Percentiles rank a stretch among this genome's conserved stretches.
Evolutionary conservation across 805 yeast species (phyloP).

Genomic region (Scheffersomyces stipitis): DNA sequence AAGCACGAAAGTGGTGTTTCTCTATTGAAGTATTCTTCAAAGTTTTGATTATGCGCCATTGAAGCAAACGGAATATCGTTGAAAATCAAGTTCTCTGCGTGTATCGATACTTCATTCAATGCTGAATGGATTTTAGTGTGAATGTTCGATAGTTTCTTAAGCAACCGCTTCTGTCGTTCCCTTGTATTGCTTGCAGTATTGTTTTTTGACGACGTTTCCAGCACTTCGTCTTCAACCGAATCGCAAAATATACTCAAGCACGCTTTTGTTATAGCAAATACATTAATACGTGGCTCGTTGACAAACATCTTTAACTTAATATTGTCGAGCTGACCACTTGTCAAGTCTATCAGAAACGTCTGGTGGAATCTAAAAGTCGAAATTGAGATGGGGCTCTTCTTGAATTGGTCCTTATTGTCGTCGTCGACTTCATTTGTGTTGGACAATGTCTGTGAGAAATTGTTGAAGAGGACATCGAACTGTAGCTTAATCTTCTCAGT

Average conservation of each 20-base stretch:
- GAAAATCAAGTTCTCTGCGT: slow-evolving; percentile 24
- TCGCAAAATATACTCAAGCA: background rate
- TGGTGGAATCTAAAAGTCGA: slow-evolving; percentile 12
- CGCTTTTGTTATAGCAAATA: background rate
- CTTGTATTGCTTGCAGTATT: background rate
- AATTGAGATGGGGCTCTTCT: background rate
- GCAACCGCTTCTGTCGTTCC: slow-evolving; percentile 1
- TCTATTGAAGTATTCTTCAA: slow-evolving; percentile 19
- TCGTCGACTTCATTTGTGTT: background rate
- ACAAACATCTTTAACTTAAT: slow-evolving; percentile 17
- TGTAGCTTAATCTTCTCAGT: slow-evolving; percentile 17
- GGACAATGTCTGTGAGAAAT: slow-evolving; percentile 4
- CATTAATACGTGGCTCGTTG: slow-evolving; percentile 13
- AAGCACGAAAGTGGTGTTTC: slow-evolving; percentile 20
- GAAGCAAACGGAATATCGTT: slow-evolving; percentile 32
- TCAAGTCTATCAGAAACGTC: slow-evolving; percentile 14
- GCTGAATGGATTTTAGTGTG: slow-evolving; percentile 21
- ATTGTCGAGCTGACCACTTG: slow-evolving; percentile 17
- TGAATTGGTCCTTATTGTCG: too few species aligned
- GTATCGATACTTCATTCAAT: slow-evolving; percentile 24
- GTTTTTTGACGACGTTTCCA: background rate
- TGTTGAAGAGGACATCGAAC: slow-evolving; percentile 9
- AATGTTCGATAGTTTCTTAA: slow-evolving; percentile 9
- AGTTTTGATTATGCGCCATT: slow-evolving; percentile 17
- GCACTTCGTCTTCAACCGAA: background rate